Evolutionary conservation across 495 filamentous ascomycete species (phyloP).

Genomic region (Stereocaulon alpinum): DNA sequence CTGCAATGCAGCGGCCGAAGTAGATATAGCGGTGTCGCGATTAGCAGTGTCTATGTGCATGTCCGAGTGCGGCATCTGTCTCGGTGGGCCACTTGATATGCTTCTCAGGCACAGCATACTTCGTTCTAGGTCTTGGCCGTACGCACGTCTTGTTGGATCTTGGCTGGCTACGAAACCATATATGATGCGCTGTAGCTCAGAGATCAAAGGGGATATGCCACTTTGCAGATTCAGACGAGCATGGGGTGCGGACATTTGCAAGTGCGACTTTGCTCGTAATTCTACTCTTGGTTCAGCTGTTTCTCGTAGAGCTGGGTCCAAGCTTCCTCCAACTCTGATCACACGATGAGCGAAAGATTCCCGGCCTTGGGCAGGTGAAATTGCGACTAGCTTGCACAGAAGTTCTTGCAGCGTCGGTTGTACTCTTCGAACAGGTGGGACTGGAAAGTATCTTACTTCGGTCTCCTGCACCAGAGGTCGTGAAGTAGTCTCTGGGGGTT

Average conservation of each 20-base stretch:
- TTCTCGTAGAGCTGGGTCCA: not conserved
- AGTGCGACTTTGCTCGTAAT: not conserved
- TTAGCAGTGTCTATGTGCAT: not conserved
- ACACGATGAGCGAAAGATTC: not conserved
- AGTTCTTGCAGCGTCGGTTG: not conserved
- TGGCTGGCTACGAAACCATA: slow-evolving; percentile 24
- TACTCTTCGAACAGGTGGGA: not conserved
- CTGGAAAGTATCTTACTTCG: not conserved
- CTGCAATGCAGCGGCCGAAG: slow-evolving; percentile 13
- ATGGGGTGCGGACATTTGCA: not conserved
- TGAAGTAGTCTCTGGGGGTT: not conserved
- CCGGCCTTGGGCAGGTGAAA: not conserved
- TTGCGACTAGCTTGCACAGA: not conserved
- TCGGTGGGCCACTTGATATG: not conserved
- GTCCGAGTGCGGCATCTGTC: not conserved
- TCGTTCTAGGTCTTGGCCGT: slow-evolving; percentile 32
- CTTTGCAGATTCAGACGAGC: not conserved
- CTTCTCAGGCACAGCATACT: slow-evolving; percentile 23
- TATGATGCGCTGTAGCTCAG: slow-evolving; percentile 20
- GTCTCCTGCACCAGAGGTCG: not conserved
- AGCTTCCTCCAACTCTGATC: not conserved
- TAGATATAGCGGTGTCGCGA: slow-evolving; percentile 16
- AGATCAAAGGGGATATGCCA: not conserved
- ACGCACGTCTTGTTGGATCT: slow-evolving; percentile 26
- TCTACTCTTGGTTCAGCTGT: not conserved